Evolutionary conservation across 257 asterid species (phyloP).

Genomic region (Penstemon davidsonii): DNA sequence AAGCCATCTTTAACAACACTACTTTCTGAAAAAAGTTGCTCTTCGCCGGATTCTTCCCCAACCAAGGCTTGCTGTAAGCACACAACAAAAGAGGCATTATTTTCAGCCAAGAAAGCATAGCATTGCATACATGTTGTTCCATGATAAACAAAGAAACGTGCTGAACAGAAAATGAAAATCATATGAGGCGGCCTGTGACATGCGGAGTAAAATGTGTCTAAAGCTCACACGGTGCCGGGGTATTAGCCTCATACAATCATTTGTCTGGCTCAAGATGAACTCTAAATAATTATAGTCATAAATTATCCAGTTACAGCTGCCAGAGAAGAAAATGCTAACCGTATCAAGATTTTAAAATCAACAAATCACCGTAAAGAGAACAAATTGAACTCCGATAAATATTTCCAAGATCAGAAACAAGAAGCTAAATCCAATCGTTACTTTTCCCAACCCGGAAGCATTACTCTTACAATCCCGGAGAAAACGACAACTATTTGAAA

Average conservation of each 20-base stretch:
- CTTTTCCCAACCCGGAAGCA: conserved; percentile 22
- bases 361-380: conserved; percentile 12
- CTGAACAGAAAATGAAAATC: conserved; percentile 21
- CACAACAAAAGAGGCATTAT: conserved; percentile 33
- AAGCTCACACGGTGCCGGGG: conserved; percentile 12
- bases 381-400: conserved; percentile 18
- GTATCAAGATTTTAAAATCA: background rate
- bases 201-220: conserved; percentile 11
- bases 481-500: too few relatives aligned
- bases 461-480: background rate
- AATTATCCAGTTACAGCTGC: conserved; percentile 10
- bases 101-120: conserved; percentile 24
- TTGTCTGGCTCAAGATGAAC: conserved; percentile 5
- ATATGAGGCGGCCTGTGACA: background rate
- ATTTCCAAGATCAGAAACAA: conserved; percentile 18
- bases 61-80: conserved; percentile 90
- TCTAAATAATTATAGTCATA: background rate
- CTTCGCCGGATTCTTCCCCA: conserved; percentile 94
- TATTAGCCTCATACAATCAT: conserved; percentile 5
- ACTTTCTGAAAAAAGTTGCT: conserved; percentile 74
- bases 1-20: conserved; percentile 48
- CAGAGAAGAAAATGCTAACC: conserved; percentile 2
- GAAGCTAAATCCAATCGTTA: conserved; percentile 14
- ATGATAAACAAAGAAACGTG: conserved; percentile 12
- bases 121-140: conserved; percentile 16